Conservation (phyloP, 768 basidiomycete species). For the Rhizopogon roseolus region DNA sequence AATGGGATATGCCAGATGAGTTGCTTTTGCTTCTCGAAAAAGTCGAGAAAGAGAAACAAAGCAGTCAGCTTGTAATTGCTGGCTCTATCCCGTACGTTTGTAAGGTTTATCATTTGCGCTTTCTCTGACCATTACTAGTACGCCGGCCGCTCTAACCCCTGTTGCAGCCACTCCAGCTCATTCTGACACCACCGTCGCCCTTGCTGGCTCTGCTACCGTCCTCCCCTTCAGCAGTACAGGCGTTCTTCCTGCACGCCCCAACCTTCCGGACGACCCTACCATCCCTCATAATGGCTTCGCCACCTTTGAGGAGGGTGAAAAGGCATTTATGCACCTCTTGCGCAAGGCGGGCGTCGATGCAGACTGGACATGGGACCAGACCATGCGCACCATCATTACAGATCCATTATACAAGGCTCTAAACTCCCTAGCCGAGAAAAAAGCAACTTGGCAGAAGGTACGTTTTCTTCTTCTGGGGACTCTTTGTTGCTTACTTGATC, state of each 20-base stretch:
- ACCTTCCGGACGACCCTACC: slow-evolving; percentile 80
- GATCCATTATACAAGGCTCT: slow-evolving; percentile 96
- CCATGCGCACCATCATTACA: slow-evolving; percentile 96
- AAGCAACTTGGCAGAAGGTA: slow-evolving; percentile 91
- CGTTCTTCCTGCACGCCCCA: slow-evolving; percentile 68
- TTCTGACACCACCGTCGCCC: slow-evolving; percentile 39
- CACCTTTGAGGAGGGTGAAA: slow-evolving; percentile 87
- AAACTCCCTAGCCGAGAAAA: slow-evolving; percentile 91
- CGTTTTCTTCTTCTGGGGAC: slow-evolving; percentile 12
- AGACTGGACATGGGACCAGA: slow-evolving; percentile 96
- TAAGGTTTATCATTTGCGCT: not conserved
- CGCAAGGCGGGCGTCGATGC: slow-evolving; percentile 87
- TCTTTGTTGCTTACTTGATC: not conserved
- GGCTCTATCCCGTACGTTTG: slow-evolving; percentile 16
- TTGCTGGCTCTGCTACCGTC: slow-evolving; percentile 46
- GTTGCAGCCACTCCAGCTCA: slow-evolving; percentile 39
- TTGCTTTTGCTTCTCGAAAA: slow-evolving; percentile 79
- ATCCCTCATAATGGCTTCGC: slow-evolving; percentile 88
- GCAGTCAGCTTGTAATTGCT: slow-evolving; percentile 32
- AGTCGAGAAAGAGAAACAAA: slow-evolving; percentile 69
- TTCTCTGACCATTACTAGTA: slow-evolving; percentile 15
- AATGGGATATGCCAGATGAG: slow-evolving; percentile 98
- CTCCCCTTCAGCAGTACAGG: slow-evolving; percentile 59
- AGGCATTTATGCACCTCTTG: slow-evolving; percentile 88
- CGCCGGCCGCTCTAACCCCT: slow-evolving; percentile 40